These are phyloP conservation scores for Candida frijolesensis DNA, from an alignment of 1,139 yeast genomes.

Conservation along the genomic window DNA sequence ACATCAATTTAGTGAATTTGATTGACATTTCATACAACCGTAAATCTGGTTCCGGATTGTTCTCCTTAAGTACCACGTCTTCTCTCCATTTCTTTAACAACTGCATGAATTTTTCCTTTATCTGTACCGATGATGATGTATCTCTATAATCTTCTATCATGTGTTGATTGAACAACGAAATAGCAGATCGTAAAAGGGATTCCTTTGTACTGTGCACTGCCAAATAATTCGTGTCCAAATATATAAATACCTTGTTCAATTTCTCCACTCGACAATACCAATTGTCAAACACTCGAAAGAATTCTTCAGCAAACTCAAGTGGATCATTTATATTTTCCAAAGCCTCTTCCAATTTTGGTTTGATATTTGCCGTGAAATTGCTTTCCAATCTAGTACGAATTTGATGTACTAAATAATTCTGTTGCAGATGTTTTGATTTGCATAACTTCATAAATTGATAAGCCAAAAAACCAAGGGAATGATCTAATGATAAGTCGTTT, in stretches of 20 bases:
- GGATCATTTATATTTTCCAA: conserved; percentile 6
- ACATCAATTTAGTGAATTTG: conserved; percentile 22
- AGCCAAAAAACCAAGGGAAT: conserved; percentile 31
- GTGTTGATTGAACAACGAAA: conserved; percentile 21
- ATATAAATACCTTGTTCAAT: conserved; percentile 35
- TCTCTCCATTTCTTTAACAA: conserved; percentile 6
- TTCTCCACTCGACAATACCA: conserved; percentile 30
- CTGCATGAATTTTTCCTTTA: not conserved
- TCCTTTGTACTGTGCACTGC: conserved; percentile 31
- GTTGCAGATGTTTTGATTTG: conserved; percentile 34
- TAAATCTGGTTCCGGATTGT: not conserved
- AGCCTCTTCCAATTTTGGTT: not conserved
- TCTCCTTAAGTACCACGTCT: not conserved
- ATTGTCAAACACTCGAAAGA: conserved; percentile 20
- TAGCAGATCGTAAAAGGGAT: conserved; percentile 30
- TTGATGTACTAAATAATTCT: conserved; percentile 27
- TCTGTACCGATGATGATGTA: conserved; percentile 3
- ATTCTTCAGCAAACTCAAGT: conserved; percentile 9
- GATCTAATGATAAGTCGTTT: conserved; percentile 17
- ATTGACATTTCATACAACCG: conserved; percentile 13
- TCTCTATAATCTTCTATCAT: conserved; percentile 15
- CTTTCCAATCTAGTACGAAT: conserved; percentile 24
- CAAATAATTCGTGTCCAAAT: conserved; percentile 39
- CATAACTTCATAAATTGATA: conserved; percentile 37
- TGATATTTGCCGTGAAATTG: conserved; percentile 13